phyloP scores from a whole-genome alignment of 1,284 basidiomycete genomes.

The Moesziomyces sp. region DNA sequence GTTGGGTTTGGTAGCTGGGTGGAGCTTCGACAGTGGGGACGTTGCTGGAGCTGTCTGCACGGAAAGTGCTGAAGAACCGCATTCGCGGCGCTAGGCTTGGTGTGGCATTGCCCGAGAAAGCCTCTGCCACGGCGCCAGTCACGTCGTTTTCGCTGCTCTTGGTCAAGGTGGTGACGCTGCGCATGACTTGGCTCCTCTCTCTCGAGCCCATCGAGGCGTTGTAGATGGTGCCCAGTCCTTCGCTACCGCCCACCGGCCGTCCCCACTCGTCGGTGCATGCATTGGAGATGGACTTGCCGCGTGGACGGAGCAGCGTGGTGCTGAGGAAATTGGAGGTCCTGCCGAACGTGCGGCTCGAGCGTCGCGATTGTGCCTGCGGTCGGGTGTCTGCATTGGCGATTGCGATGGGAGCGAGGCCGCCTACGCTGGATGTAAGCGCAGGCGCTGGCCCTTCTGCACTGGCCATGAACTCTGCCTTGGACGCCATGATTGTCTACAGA shows the following conservation, averaged over 20 bases:
- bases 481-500: constrained; percentile 12
- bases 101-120: constrained; percentile 23
- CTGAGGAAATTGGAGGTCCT: constrained; percentile 26
- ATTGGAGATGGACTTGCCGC: constrained; percentile 24
- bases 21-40: constrained; percentile 11
- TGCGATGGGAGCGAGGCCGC: neutral
- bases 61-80: constrained; percentile 21
- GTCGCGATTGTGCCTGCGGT: constrained; percentile 18
- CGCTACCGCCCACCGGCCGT: constrained; percentile 42
- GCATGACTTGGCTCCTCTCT: constrained; percentile 41
- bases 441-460: constrained; percentile 5
- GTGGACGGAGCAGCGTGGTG: constrained; percentile 19
- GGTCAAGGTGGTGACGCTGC: constrained; percentile 40
- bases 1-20: constrained; percentile 26
- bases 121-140: constrained; percentile 31
- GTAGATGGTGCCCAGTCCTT: constrained; percentile 43
- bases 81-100: constrained; percentile 5
- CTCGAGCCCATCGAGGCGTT: constrained; percentile 20
- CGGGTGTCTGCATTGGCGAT: neutral
- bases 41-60: constrained; percentile 10
- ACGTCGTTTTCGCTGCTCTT: constrained; percentile 33
- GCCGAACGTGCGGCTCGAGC: constrained; percentile 14
- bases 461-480: constrained; percentile 28
- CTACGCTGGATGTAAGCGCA: constrained; percentile 2
- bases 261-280: constrained; percentile 25